A percentile compares a stretch with the other conserved stretches of the same genome.
phyloP scores from a whole-genome alignment of 2,329 filamentous ascomycete genomes.

The Penicillium sclerotiorum region DNA sequence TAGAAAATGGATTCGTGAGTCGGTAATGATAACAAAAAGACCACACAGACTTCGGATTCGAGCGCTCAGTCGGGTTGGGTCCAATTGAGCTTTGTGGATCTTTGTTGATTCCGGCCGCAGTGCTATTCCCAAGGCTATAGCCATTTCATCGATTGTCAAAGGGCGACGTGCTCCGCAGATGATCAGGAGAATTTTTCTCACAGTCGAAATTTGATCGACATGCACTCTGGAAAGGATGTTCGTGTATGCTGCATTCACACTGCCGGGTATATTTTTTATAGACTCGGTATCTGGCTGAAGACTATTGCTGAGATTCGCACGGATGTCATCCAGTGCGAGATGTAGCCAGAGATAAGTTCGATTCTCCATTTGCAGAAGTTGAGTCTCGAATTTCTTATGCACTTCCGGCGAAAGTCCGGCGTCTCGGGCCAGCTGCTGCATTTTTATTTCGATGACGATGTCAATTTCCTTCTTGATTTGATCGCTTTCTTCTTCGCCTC shows the following conservation, averaged over 20 bases:
- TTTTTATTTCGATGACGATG: neutral
- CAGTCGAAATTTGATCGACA: neutral
- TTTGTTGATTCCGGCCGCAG: neutral
- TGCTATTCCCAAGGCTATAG: conserved; percentile 14
- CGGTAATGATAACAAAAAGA: conserved; percentile 19
- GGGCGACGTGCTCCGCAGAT: conserved; percentile 18
- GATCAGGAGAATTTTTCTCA: conserved; percentile 14
- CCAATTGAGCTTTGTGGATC: conserved; percentile 3
- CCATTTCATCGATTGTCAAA: conserved; percentile 15
- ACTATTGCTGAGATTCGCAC: neutral
- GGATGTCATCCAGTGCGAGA: neutral
- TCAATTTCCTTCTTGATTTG: neutral
- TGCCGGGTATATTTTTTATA: neutral
- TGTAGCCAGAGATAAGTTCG: neutral
- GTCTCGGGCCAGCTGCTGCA: neutral
- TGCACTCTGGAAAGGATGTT: neutral
- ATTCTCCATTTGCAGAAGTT: neutral
- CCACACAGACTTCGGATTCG: conserved; percentile 15
- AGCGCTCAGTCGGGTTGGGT: neutral
- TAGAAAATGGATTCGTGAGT: conserved; percentile 21
- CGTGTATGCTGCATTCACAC: neutral
- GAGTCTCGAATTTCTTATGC: neutral
- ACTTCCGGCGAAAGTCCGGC: neutral
- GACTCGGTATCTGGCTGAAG: neutral
- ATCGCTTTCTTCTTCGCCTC: neutral